Evolutionary conservation across 2,329 filamentous ascomycete species (phyloP).

Genomic region (Arthrinium puccinioides): DNA sequence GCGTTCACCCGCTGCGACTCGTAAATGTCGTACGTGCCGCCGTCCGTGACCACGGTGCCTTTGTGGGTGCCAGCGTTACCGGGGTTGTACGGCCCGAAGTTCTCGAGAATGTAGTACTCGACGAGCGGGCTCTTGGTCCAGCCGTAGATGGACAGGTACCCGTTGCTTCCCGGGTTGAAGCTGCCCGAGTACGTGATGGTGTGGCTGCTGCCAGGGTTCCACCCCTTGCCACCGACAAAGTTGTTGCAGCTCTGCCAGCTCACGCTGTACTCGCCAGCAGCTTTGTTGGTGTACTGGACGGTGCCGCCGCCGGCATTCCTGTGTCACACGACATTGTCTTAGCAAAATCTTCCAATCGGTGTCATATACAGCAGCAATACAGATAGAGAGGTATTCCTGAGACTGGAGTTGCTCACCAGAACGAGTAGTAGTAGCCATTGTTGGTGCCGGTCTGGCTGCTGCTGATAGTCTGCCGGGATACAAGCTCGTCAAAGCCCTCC

Average conservation of each 20-base stretch:
- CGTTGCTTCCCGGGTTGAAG: constrained; percentile 10
- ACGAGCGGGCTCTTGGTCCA: constrained; percentile 30
- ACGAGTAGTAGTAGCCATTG: constrained; percentile 2
- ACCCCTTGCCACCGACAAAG: constrained; percentile 44
- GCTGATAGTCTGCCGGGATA: not conserved
- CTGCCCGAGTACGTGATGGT: constrained; percentile 1
- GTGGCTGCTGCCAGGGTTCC: constrained; percentile 21
- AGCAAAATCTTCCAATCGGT: too few species aligned
- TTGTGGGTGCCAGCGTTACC: constrained; percentile 25
- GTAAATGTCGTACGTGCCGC: constrained; percentile 28
- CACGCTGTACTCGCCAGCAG: constrained; percentile 31
- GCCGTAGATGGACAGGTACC: constrained; percentile 26
- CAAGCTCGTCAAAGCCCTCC: not conserved
- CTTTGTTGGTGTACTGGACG: constrained; percentile 2
- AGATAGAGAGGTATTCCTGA: not conserved
- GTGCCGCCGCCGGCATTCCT: constrained; percentile 1
- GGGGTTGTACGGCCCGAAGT: constrained; percentile 35
- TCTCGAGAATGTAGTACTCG: constrained; percentile 28
- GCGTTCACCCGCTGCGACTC: constrained; percentile 26
- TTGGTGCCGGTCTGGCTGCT: constrained; percentile 1
- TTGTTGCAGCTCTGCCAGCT: constrained; percentile 38
- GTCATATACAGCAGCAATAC: not conserved
- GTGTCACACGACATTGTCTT: too few species aligned
- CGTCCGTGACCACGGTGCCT: constrained; percentile 23
- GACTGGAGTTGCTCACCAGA: not conserved